Evolutionary conservation across 257 asterid genomes (phyloP).

Genomic region (Schizonepeta tenuifolia): DNA sequence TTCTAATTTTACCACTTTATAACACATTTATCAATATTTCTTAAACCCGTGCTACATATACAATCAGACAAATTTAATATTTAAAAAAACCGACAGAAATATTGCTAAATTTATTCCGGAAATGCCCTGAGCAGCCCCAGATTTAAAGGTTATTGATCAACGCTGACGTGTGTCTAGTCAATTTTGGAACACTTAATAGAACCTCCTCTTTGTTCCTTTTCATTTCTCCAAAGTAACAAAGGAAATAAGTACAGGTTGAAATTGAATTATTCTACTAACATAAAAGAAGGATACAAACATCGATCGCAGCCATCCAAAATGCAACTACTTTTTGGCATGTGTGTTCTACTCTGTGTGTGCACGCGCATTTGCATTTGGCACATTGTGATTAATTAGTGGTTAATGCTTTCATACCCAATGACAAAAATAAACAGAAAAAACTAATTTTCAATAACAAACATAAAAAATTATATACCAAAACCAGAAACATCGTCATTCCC

Average conservation of each 20-base stretch:
- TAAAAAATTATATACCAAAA: not conserved
- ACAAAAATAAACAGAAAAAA: not conserved
- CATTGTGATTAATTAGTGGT: not conserved
- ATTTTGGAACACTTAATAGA: not conserved
- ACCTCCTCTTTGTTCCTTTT: too few species aligned
- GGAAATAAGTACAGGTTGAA: not conserved
- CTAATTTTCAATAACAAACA: not conserved
- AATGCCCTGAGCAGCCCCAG: not conserved
- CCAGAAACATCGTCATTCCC: conserved; percentile 10
- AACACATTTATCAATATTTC: too few species aligned
- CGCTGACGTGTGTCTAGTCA: not conserved
- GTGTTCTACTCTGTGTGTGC: not conserved
- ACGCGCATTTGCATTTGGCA: not conserved
- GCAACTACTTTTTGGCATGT: conserved; percentile 25
- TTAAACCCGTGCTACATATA: too few species aligned
- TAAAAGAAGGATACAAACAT: not conserved
- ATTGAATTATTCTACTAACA: not conserved
- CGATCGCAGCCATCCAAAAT: conserved; percentile 20
- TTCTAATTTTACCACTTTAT: too few species aligned
- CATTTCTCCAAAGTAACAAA: not conserved
- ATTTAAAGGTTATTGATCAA: not conserved
- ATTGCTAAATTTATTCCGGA: not conserved
- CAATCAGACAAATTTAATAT: too few species aligned
- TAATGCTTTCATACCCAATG: conserved; percentile 2
- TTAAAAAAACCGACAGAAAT: too few species aligned